phyloP scores from a whole-genome alignment of 164 flowering plant genomes.

The Brasenia schreberi region DNA sequence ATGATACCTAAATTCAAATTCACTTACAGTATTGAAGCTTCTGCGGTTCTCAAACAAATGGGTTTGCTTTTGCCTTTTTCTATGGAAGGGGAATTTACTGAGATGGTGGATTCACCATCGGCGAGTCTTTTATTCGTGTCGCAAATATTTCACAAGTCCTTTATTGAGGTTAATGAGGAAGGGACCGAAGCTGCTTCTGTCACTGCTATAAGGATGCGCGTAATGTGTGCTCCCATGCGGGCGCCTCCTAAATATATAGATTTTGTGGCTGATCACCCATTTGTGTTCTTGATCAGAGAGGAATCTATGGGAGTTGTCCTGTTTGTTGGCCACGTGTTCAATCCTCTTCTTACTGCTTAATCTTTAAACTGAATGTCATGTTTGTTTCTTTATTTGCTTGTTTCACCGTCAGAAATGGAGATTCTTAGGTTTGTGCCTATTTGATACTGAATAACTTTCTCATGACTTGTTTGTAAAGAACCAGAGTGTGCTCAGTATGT shows the following conservation, averaged over 20 bases:
- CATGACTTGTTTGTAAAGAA: background rate
- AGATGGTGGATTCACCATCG: slow-evolving; percentile 44
- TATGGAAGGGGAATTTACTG: slow-evolving; percentile 31
- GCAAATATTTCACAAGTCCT: slow-evolving; percentile 44
- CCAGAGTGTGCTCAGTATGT: background rate
- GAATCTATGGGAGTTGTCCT: slow-evolving; percentile 43
- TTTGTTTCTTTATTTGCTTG: too few relatives aligned
- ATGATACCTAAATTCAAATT: slow-evolving; percentile 57
- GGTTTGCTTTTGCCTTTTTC: slow-evolving; percentile 43
- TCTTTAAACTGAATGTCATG: too few relatives aligned
- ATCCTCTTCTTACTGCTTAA: slow-evolving; percentile 22
- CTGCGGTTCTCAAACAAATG: slow-evolving; percentile 31
- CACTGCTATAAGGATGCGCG: slow-evolving; percentile 13
- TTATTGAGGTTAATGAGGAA: slow-evolving; percentile 66
- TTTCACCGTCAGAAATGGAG: too few relatives aligned
- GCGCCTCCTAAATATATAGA: background rate
- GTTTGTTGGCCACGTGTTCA: slow-evolving; percentile 47
- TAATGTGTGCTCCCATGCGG: background rate
- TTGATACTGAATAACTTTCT: background rate
- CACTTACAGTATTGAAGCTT: slow-evolving; percentile 50
- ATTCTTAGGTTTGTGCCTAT: background rate
- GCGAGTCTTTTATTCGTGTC: slow-evolving; percentile 33
- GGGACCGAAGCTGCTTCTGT: slow-evolving; percentile 72
- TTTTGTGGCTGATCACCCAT: slow-evolving; percentile 49
- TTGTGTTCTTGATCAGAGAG: slow-evolving; percentile 57